Conservation (phyloP, 1,139 yeast species). For the Scheffersomyces cryptocercus region DNA sequence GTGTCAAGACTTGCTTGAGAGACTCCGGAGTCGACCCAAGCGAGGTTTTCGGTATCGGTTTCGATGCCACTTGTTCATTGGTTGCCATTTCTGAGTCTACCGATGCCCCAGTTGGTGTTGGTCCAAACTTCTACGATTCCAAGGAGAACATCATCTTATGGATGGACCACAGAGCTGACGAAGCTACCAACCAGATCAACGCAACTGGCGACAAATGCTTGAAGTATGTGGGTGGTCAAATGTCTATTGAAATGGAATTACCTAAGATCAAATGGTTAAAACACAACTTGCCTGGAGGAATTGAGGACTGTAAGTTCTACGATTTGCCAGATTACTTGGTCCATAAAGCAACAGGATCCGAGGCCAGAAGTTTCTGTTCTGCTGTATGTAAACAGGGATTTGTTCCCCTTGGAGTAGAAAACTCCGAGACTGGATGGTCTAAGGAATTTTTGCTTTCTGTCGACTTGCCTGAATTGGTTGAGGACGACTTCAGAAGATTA, state of each 20-base stretch:
- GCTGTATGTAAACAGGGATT: conserved; percentile 95
- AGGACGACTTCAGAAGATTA: conserved; percentile 70
- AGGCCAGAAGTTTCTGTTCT: conserved; percentile 85
- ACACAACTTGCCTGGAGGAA: conserved; percentile 71
- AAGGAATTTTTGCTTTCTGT: conserved; percentile 66
- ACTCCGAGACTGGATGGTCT: conserved; percentile 87
- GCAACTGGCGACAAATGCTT: conserved; percentile 75
- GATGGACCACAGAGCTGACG: conserved; percentile 98
- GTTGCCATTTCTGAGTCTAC: conserved; percentile 71
- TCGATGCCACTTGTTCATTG: conserved; percentile 95
- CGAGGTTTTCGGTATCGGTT: conserved; percentile 82
- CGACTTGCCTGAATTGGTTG: conserved; percentile 75
- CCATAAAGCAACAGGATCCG: conserved; percentile 84
- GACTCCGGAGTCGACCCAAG: conserved; percentile 73
- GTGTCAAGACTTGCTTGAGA: conserved; percentile 70
- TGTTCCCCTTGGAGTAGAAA: conserved; percentile 88
- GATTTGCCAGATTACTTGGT: conserved; percentile 91
- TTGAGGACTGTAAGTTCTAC: conserved; percentile 75
- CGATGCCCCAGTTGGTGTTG: conserved; percentile 81
- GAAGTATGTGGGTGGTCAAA: conserved; percentile 93
- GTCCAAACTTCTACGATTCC: conserved; percentile 77
- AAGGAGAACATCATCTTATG: conserved; percentile 86
- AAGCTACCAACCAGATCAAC: conserved; percentile 81
- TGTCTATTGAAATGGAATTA: conserved; percentile 97
- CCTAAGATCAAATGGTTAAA: conserved; percentile 98